Percentiles rank a stretch among this genome's conserved stretches.
phyloP scores from a whole-genome alignment of 2,329 filamentous ascomycete genomes.

The Pezicula radicicola region DNA sequence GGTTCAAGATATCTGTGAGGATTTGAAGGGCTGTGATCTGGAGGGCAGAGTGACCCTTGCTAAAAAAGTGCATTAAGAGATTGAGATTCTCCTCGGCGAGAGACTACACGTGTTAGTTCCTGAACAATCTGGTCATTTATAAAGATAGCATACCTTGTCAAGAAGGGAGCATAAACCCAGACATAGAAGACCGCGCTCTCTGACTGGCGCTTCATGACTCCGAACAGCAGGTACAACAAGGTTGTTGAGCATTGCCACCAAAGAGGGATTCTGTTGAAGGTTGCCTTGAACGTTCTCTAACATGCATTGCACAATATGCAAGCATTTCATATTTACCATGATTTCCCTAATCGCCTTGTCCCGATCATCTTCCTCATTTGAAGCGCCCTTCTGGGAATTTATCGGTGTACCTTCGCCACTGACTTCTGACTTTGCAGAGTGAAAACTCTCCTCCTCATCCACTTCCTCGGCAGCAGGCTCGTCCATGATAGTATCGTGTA shows the following conservation, averaged over 20 bases:
- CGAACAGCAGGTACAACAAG: slow-evolving; percentile 93
- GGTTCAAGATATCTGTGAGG: slow-evolving; percentile 87
- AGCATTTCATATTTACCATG: slow-evolving; percentile 96
- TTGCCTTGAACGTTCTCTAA: slow-evolving; percentile 87
- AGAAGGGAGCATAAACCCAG: slow-evolving; percentile 88
- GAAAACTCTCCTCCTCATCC: slow-evolving; percentile 80
- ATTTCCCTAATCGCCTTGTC: slow-evolving; percentile 84
- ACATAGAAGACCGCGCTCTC: slow-evolving; percentile 86
- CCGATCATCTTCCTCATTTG: slow-evolving; percentile 63
- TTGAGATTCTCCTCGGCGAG: slow-evolving; percentile 89
- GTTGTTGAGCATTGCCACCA: slow-evolving; percentile 98
- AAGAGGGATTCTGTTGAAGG: slow-evolving; percentile 81
- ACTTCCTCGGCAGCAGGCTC: slow-evolving; percentile 51
- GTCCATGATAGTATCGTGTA: slow-evolving; percentile 88
- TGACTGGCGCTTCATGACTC: slow-evolving; percentile 86
- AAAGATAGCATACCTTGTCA: slow-evolving; percentile 56
- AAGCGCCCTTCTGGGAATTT: slow-evolving; percentile 38
- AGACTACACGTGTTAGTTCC: slow-evolving; percentile 42
- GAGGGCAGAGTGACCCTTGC: slow-evolving; percentile 83
- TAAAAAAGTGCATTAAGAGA: slow-evolving; percentile 94
- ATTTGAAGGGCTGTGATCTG: slow-evolving; percentile 91
- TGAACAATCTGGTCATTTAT: neutral
- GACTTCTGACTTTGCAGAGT: slow-evolving; percentile 85
- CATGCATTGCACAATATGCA: slow-evolving; percentile 97
- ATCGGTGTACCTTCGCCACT: slow-evolving; percentile 61